phyloP scores from a whole-genome alignment of 768 basidiomycete genomes.

The Panellus pusillus region DNA sequence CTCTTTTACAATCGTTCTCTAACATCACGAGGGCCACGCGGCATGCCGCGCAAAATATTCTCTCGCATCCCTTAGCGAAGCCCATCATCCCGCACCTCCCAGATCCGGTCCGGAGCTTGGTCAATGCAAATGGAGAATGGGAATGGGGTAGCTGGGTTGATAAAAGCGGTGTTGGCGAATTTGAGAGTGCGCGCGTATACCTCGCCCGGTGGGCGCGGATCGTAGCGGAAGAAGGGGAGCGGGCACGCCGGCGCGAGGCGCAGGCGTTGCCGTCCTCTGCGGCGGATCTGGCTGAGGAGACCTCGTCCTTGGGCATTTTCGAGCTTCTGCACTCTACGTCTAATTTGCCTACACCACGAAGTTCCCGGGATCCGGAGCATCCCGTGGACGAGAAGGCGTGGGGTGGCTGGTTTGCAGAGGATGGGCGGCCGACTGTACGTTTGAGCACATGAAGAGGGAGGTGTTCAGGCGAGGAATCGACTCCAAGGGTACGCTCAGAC shows the following conservation, averaged over 20 bases:
- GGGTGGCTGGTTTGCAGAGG: slow-evolving; percentile 73
- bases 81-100: slow-evolving; percentile 96
- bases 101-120: slow-evolving; percentile 87
- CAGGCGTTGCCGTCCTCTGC: slow-evolving; percentile 59
- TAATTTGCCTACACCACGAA: slow-evolving; percentile 78
- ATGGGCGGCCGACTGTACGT: slow-evolving; percentile 65
- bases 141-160: slow-evolving; percentile 95
- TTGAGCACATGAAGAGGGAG: slow-evolving; percentile 72
- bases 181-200: slow-evolving; percentile 94
- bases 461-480: slow-evolving; percentile 77
- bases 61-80: slow-evolving; percentile 94
- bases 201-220: slow-evolving; percentile 96
- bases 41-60: slow-evolving; percentile 90
- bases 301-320: slow-evolving; percentile 80
- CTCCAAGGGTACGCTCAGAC: slow-evolving; percentile 54
- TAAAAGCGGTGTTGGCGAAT: slow-evolving; percentile 91
- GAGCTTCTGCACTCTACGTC: slow-evolving; percentile 80
- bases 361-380: slow-evolving; percentile 76
- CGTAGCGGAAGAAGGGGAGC: slow-evolving; percentile 97
- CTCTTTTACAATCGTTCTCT: slow-evolving; percentile 90
- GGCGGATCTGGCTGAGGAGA: slow-evolving; percentile 54
- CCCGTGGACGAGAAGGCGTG: slow-evolving; percentile 77
- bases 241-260: slow-evolving; percentile 78
- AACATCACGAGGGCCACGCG: slow-evolving; percentile 92
- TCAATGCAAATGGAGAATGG: slow-evolving; percentile 86